phyloP scores from a whole-genome alignment of 179 eudicot species.

The Silene noctiflora region DNA sequence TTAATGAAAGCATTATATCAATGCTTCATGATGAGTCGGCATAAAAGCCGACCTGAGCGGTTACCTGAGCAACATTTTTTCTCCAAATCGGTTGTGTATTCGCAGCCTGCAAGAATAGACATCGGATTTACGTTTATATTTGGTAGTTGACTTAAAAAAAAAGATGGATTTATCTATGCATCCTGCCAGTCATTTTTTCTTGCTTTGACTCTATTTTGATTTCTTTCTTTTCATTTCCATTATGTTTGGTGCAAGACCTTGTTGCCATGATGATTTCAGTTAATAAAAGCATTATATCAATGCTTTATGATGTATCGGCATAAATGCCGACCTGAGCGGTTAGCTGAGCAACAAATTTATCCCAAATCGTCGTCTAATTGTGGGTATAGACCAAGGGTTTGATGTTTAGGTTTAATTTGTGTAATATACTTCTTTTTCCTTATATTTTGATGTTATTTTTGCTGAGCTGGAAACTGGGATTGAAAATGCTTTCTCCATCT shows the following conservation, averaged over 20 bases:
- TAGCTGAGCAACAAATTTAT: slow-evolving; percentile 49
- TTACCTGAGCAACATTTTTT: slow-evolving; percentile 39
- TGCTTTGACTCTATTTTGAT: too few species aligned
- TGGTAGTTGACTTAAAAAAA: too few species aligned
- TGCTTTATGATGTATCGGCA: slow-evolving; percentile 36
- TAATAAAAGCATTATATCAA: slow-evolving; percentile 26
- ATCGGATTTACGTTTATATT: not conserved
- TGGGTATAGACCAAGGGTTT: not conserved
- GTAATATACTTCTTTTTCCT: too few species aligned
- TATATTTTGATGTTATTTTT: too few species aligned
- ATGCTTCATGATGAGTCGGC: slow-evolving; percentile 37
- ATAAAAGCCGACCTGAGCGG: slow-evolving; percentile 49
- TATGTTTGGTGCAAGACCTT: not conserved
- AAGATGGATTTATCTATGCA: too few species aligned
- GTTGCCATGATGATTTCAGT: slow-evolving; percentile 43
- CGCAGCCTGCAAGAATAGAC: not conserved
- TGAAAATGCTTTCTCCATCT: not conserved
- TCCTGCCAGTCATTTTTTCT: too few species aligned
- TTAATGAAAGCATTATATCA: slow-evolving; percentile 25
- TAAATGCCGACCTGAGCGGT: slow-evolving; percentile 50
- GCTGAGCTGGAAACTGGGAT: not conserved
- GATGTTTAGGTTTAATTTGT: not conserved
- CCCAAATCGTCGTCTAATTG: too few species aligned
- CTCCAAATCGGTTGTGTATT: not conserved
- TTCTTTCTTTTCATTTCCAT: too few species aligned